These are phyloP conservation scores for Xylaria sp. DNA, from an alignment of 2,329 filamentous ascomycete genomes.

Conservation along the genomic window DNA sequence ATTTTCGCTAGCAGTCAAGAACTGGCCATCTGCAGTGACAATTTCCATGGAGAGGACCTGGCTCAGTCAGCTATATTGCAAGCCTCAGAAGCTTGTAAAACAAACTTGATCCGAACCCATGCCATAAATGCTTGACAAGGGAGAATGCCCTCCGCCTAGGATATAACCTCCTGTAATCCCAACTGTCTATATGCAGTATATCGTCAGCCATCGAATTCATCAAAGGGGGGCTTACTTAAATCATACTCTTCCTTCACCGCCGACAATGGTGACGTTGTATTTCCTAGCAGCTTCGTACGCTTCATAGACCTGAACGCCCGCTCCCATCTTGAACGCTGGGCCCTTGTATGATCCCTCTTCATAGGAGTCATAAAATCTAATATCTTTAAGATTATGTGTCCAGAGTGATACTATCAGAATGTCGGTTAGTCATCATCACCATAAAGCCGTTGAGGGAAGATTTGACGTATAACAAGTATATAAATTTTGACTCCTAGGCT, in stretches of 20 bases:
- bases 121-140: slow-evolving; percentile 55
- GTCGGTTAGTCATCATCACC: neutral
- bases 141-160: slow-evolving; percentile 60
- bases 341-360: slow-evolving; percentile 37
- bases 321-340: slow-evolving; percentile 39
- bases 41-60: slow-evolving; percentile 54
- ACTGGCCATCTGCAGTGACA: slow-evolving; percentile 53
- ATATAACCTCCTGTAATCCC: slow-evolving; percentile 56
- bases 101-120: slow-evolving; percentile 54
- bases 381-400: slow-evolving; percentile 40
- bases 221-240: neutral
- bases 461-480: too few relatives aligned
- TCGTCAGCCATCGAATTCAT: neutral
- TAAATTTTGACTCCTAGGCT: neutral
- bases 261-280: slow-evolving; percentile 35
- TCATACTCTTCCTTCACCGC: slow-evolving; percentile 35
- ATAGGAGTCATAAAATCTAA: slow-evolving; percentile 35
- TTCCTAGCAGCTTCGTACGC: slow-evolving; percentile 35
- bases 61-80: slow-evolving; percentile 2
- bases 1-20: slow-evolving; percentile 50
- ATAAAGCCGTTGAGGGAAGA: neutral
- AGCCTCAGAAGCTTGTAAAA: neutral
- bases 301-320: slow-evolving; percentile 38
- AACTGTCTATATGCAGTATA: slow-evolving; percentile 47
- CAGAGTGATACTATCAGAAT: slow-evolving; percentile 31